Evolutionary conservation across 192 early-diverging fungal species (phyloP), one percentile per base, ranked within the genome.

Genomic region (Backusella circina): DNA sequence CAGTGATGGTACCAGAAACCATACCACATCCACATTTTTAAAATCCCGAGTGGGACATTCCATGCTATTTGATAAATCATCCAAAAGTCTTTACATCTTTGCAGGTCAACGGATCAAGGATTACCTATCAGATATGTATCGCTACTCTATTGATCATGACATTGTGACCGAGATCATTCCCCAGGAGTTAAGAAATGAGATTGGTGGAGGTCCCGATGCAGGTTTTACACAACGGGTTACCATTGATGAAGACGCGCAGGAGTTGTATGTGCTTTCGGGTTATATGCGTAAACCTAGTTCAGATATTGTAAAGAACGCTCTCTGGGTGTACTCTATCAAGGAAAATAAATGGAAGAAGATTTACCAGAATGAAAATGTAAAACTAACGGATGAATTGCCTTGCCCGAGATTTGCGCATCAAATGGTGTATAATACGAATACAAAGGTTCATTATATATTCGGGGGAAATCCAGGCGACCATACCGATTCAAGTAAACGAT

Each of bases 351-450:
- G 92, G 92, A 86, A 78, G 28, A 88, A 89, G 65, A 83, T 93
- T 47, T 93, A 93, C 74, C 86, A 93, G 67, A 92, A 91, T 71
- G 88, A 92, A 44, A 73, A 39, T 28, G 5, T 12, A 28, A 41
- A 79, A 51, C 33, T 67, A 67, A 61, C 23, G 10, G 31, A 67
- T 35, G 65, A 67, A 35, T 16, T n/a, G 18, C 97, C 97, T 0
- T 82, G 87, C 10, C 93, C 97, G n/a, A 86, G 97, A 32, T 96
- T 93, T 85, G 97, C 95, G 0, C 95, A 97, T 74, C 95, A 98
- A 77, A 83, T 96, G 79, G 95, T 95, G 9, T 99, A 96, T 82
- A 93, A 98, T 76, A 78, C 77, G 6, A 78, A 77, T 21, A 84
- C 86, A 8, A 88, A 89, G 66, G 81, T 82, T 4, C 96, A 99